Evolutionary conservation across 2,329 filamentous ascomycete species (phyloP).

Genomic region (Trichoderma atroviride): DNA sequence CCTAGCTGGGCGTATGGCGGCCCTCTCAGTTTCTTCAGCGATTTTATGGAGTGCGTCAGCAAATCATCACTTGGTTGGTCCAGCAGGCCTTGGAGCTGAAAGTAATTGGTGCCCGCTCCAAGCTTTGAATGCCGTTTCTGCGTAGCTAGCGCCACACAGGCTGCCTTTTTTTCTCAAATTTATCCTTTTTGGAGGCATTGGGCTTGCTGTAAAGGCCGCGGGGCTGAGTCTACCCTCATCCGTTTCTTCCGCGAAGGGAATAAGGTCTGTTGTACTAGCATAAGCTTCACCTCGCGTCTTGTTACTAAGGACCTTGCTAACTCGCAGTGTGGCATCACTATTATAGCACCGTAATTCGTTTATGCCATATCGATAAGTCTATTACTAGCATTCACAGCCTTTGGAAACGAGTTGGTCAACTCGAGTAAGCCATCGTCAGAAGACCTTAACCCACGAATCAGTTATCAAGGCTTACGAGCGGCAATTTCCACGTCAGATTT

Average conservation of each 20-base stretch:
- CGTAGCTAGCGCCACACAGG: slow-evolving; percentile 10
- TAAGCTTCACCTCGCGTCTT: not conserved
- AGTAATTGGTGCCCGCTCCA: slow-evolving; percentile 21
- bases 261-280: not conserved
- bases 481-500: not conserved
- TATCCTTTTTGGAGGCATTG: not conserved
- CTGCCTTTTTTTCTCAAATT: not conserved
- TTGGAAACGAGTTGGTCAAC: not conserved
- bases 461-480: not conserved
- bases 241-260: not conserved
- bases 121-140: not conserved
- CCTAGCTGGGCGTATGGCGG: not conserved
- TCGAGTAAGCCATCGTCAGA: not conserved
- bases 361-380: not conserved
- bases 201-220: not conserved
- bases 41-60: slow-evolving; percentile 7
- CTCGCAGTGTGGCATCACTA: not conserved
- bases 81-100: not conserved
- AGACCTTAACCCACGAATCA: not conserved
- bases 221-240: not conserved
- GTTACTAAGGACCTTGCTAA: not conserved
- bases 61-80: slow-evolving; percentile 9
- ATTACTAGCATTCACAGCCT: not conserved
- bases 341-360: not conserved
- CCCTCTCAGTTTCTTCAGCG: not conserved